Conservation (phyloP, 2,329 filamentous ascomycete genomes). For the Xylariaceae sp. region DNA sequence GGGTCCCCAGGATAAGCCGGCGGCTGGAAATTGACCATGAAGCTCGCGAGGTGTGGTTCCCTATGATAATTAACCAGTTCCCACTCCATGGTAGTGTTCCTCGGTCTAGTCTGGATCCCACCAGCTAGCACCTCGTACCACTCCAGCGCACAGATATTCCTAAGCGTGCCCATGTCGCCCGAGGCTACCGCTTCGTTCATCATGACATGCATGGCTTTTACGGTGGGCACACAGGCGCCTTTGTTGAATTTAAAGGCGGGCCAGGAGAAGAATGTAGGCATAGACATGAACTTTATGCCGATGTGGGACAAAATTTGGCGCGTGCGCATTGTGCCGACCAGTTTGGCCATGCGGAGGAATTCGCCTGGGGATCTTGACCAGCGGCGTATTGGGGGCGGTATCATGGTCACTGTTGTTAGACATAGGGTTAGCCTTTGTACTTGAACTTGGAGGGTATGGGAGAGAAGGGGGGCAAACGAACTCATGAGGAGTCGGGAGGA, state of each 20-base stretch:
- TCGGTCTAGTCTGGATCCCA: conserved; percentile 52
- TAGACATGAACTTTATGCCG: conserved; percentile 44
- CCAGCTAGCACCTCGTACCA: conserved; percentile 51
- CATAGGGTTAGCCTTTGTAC: too few species aligned
- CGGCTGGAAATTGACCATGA: conserved; percentile 50
- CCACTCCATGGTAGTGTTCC: conserved; percentile 48
- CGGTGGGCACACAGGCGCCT: conserved; percentile 47
- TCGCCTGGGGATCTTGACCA: conserved; percentile 25
- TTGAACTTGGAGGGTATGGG: too few species aligned
- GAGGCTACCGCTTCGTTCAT: conserved; percentile 62
- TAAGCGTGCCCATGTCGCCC: conserved; percentile 52
- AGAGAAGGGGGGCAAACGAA: neutral
- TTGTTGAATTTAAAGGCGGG: conserved; percentile 45
- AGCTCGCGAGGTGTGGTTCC: conserved; percentile 52
- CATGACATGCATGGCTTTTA: conserved; percentile 57
- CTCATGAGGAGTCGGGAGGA: conserved; percentile 23
- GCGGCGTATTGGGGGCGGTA: conserved; percentile 28
- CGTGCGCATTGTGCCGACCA: conserved; percentile 33
- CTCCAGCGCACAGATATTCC: conserved; percentile 51
- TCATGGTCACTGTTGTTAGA: conserved; percentile 23
- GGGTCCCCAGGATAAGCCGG: conserved; percentile 33
- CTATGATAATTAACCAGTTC: conserved; percentile 52
- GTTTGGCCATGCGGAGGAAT: conserved; percentile 25
- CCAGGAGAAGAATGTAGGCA: conserved; percentile 38
- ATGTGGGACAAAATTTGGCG: conserved; percentile 36